Conservation (phyloP, 805 yeast genomes). For the Kodamaea restingae region DNA sequence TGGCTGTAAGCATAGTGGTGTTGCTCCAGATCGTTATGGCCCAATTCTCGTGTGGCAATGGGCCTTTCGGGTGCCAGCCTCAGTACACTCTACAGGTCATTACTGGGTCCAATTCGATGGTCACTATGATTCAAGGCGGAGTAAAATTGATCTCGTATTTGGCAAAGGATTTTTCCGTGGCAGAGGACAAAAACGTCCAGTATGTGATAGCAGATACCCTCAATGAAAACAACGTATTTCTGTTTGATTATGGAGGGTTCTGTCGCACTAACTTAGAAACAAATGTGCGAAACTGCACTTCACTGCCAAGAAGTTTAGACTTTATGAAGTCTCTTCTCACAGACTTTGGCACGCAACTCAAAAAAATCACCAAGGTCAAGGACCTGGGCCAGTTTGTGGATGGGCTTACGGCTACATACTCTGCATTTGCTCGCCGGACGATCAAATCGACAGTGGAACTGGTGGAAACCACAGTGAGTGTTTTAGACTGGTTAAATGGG, state of each 20-base stretch:
- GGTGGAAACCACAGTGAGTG: conserved; percentile 3
- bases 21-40: conserved; percentile 2
- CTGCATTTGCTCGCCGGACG: conserved; percentile 1
- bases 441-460: conserved; percentile 4
- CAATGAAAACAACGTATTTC: conserved; percentile 38
- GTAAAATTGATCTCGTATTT: conserved; percentile 42
- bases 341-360: conserved; percentile 49
- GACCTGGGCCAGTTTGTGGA: conserved; percentile 24
- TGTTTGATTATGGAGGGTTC: conserved; percentile 46
- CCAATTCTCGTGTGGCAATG: conserved; percentile 6
- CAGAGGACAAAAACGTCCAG: conserved; percentile 8
- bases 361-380: conserved; percentile 35
- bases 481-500: conserved; percentile 3
- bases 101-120: conserved; percentile 29
- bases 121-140: conserved; percentile 37
- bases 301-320: conserved; percentile 43
- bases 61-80: conserved; percentile 32
- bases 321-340: conserved; percentile 43
- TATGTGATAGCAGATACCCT: conserved; percentile 34
- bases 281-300: conserved; percentile 20
- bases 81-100: conserved; percentile 40
- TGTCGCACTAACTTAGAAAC: conserved; percentile 35
- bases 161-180: conserved; percentile 37
- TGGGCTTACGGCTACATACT: conserved; percentile 10
- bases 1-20: conserved; percentile 1